Evolutionary conservation across 345 rosid genomes (phyloP).

Genomic region (Brassica incana): DNA sequence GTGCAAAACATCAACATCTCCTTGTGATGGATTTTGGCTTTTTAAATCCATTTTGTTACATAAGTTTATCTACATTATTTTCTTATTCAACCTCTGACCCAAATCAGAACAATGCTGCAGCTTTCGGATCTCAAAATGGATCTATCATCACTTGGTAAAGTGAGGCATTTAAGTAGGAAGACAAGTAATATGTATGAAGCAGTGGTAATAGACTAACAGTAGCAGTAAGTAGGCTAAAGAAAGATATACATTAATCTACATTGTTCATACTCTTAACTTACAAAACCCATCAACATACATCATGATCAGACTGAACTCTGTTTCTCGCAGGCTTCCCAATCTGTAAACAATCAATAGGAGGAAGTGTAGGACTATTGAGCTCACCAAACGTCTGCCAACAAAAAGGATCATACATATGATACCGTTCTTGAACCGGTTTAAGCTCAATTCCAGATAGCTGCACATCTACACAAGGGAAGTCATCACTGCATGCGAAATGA

Average conservation of each 20-base stretch:
- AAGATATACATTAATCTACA: conserved; percentile 38
- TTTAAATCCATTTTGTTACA: background rate
- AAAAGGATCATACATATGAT: conserved; percentile 77
- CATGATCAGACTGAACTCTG: conserved; percentile 58
- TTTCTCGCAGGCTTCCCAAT: conserved; percentile 83
- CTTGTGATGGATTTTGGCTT: background rate
- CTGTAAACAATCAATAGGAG: conserved; percentile 85
- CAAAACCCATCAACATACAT: conserved; percentile 53
- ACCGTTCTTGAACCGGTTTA: conserved; percentile 67
- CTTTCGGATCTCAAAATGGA: background rate
- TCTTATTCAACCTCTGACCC: background rate
- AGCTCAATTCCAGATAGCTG: conserved; percentile 67
- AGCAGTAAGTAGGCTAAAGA: conserved; percentile 2
- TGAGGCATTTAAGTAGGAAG: conserved; percentile 13
- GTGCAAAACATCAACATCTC: background rate
- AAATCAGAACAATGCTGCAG: background rate
- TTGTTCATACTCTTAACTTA: background rate
- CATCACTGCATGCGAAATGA: conserved; percentile 92
- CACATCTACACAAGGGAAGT: conserved; percentile 76
- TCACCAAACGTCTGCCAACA: conserved; percentile 95
- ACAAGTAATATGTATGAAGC: background rate
- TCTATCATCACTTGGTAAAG: background rate
- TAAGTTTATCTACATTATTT: background rate
- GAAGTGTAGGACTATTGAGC: conserved; percentile 74
- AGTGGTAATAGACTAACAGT: background rate